Conservation (phyloP, 164 flowering plant genomes). For the Vitis cinerea region DNA sequence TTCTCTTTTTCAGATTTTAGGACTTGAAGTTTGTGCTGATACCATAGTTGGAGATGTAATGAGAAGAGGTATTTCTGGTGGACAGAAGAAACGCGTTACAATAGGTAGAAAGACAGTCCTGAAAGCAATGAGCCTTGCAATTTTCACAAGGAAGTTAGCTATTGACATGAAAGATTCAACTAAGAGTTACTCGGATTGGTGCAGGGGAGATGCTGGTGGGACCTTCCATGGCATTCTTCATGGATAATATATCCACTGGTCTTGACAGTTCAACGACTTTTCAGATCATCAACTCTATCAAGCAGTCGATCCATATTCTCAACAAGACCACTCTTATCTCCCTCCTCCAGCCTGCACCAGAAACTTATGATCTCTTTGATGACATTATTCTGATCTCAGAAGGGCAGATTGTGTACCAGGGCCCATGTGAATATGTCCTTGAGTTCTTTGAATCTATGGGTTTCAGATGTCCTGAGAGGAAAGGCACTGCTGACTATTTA, state of each 20-base stretch:
- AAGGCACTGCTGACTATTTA: conserved; percentile 44
- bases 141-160: too few relatives aligned
- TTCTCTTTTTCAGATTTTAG: conserved; percentile 19
- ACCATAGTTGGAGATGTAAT: conserved; percentile 34
- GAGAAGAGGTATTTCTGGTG: conserved; percentile 37
- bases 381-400: conserved; percentile 41
- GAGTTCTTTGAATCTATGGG: conserved; percentile 35
- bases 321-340: conserved; percentile 34
- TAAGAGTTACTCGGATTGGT: not conserved
- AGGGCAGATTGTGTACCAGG: conserved; percentile 41
- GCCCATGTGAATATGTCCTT: conserved; percentile 32
- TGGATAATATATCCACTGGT: conserved; percentile 46
- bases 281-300: conserved; percentile 36
- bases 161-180: not conserved
- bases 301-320: conserved; percentile 30
- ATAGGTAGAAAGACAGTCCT: conserved; percentile 16
- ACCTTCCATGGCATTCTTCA: conserved; percentile 32
- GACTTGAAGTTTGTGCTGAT: conserved; percentile 38
- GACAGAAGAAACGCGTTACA: conserved; percentile 37
- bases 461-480: conserved; percentile 15
- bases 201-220: conserved; percentile 44
- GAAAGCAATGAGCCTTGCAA: too few relatives aligned
- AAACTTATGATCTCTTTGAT: conserved; percentile 46
- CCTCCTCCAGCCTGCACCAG: conserved; percentile 56
- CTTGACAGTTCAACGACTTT: conserved; percentile 47